A percentile compares a stretch with the other conserved stretches of the same genome.
These are phyloP conservation scores for Cercospora sp. DNA, from an alignment of 2,329 filamentous ascomycete species.

Conservation along the genomic window DNA sequence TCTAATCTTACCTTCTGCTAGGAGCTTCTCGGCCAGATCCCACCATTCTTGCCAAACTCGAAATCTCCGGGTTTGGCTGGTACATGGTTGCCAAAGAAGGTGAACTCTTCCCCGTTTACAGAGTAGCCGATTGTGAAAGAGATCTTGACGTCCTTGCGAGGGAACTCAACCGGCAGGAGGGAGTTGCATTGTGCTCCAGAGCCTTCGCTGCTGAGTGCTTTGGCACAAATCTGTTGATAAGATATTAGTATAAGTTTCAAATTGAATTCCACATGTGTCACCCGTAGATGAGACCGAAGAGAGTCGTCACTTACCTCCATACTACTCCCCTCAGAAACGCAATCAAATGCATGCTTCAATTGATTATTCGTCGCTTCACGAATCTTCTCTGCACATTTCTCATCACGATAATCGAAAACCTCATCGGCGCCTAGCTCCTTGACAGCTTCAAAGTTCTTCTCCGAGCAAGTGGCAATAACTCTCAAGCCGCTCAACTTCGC, in stretches of 20 bases:
- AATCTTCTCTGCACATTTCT: conserved; percentile 47
- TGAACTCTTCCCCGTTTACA: conserved; percentile 26
- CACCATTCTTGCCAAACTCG: conserved; percentile 45
- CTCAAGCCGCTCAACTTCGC: conserved; percentile 44
- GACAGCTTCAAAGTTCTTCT: conserved; percentile 50
- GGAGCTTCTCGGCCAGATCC: conserved; percentile 41
- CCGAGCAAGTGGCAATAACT: conserved; percentile 49
- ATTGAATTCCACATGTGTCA: background rate
- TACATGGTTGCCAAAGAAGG: conserved; percentile 22
- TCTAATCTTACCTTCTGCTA: conserved; percentile 47
- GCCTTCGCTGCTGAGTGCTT: conserved; percentile 22
- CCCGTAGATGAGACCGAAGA: no score
- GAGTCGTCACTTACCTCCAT: conserved; percentile 7
- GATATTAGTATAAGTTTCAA: background rate
- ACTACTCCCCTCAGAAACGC: conserved; percentile 19
- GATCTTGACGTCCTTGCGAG: conserved; percentile 24
- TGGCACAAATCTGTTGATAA: conserved; percentile 24
- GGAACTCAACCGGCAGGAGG: conserved; percentile 25
- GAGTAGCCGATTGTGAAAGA: conserved; percentile 28
- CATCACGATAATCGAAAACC: conserved; percentile 52
- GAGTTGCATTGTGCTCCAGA: conserved; percentile 21
- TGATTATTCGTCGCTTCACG: conserved; percentile 19
- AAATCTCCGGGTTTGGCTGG: conserved; percentile 25
- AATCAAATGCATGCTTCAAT: conserved; percentile 23
- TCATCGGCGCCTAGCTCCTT: conserved; percentile 48